Evolutionary conservation across 2,329 filamentous ascomycete species (phyloP).

Genomic region (Aspergillus sp.): DNA sequence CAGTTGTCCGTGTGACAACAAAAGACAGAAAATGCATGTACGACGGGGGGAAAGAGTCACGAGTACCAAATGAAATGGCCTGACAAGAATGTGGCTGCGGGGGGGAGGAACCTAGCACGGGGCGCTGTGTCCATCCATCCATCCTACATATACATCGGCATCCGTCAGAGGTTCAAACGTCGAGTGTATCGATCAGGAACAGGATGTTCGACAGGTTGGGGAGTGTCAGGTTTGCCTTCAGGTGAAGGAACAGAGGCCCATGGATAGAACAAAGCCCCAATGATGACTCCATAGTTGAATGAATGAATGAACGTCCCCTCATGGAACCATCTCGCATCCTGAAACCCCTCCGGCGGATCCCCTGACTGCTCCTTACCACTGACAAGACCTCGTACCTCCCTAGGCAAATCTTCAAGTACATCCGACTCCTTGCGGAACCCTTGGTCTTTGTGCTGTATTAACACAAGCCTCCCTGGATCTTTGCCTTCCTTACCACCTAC

Average conservation of each 20-base stretch:
- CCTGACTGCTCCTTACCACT: no score
- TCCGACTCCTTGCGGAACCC: no score
- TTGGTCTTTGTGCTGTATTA: no score
- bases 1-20: slow-evolving; percentile 6
- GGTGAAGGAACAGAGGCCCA: neutral
- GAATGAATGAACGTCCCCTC: no score
- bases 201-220: neutral
- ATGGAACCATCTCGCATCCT: neutral
- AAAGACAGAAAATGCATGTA: neutral
- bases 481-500: no score
- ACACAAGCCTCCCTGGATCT: no score
- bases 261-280: no score
- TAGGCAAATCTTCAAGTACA: no score
- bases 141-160: neutral
- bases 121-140: neutral
- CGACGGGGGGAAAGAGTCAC: slow-evolving; percentile 5
- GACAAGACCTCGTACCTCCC: no score
- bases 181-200: no score
- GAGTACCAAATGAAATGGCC: slow-evolving; percentile 1
- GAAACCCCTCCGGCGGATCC: neutral
- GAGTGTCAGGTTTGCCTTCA: neutral
- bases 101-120: slow-evolving; percentile 1
- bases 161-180: no score
- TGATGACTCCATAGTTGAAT: no score
- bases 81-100: slow-evolving; percentile 9